Percentiles rank a stretch among this genome's conserved stretches.
Evolutionary conservation across 2,329 filamentous ascomycete genomes (phyloP).

Genomic region (Trichoderma arundinaceum): DNA sequence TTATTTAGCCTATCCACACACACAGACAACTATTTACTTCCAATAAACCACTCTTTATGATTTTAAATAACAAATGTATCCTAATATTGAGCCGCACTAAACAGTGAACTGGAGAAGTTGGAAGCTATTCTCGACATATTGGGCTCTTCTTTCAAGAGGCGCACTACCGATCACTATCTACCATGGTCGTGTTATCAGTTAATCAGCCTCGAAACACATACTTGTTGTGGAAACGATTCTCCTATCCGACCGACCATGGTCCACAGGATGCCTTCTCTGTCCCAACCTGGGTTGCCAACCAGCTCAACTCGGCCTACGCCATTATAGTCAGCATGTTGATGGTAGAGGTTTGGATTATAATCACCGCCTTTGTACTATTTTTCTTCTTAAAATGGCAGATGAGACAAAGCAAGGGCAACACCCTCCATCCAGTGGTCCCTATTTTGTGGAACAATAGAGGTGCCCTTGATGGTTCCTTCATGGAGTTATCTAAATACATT

Average conservation of each 20-base stretch:
- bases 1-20: no score
- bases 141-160: not conserved
- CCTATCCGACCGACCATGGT: slow-evolving; percentile 3
- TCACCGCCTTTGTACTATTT: not conserved
- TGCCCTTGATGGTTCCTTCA: not conserved
- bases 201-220: not conserved
- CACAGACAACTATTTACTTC: no score
- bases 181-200: slow-evolving; percentile 1
- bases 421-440: not conserved
- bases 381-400: not conserved
- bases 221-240: slow-evolving; percentile 7
- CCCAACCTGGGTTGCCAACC: slow-evolving; percentile 6
- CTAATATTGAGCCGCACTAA: no score
- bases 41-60: no score
- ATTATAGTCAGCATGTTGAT: not conserved
- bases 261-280: not conserved
- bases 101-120: not conserved
- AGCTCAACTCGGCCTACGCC: slow-evolving; percentile 6
- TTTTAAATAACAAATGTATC: no score
- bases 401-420: not conserved
- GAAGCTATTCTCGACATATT: not conserved
- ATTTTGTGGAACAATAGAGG: slow-evolving; percentile 9
- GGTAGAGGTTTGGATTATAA: slow-evolving; percentile 3
- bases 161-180: not conserved
- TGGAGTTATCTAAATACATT: not conserved